Percentiles rank a stretch among this genome's conserved stretches.
Conservation (phyloP, 148 eudicot genomes). For the Chenopodium berlandieri region DNA sequence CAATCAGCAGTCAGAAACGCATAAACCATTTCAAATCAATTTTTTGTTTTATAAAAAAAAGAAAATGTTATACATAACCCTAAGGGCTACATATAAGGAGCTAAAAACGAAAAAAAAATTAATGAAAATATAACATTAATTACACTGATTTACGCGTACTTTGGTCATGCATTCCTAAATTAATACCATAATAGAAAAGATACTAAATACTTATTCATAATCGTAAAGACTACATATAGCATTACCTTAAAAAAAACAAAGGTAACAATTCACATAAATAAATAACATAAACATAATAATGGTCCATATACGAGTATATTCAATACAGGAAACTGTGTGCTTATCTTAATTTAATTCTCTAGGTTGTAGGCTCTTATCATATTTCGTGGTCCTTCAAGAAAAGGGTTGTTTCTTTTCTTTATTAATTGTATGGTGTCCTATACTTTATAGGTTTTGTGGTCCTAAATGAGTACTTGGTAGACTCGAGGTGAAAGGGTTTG, state of each 20-base stretch:
- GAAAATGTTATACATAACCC: too few relatives aligned
- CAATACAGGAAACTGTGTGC: background rate
- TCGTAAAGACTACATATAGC: too few relatives aligned
- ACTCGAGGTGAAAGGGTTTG: conserved; percentile 1
- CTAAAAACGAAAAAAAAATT: too few relatives aligned
- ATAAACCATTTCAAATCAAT: background rate
- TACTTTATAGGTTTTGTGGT: background rate
- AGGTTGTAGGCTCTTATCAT: background rate
- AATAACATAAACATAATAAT: background rate
- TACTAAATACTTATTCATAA: too few relatives aligned
- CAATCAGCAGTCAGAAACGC: background rate
- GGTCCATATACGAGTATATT: background rate
- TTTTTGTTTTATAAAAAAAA: too few relatives aligned
- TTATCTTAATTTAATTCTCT: background rate
- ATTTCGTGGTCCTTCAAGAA: conserved; percentile 3
- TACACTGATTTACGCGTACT: too few relatives aligned
- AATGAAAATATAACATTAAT: too few relatives aligned
- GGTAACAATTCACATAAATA: background rate
- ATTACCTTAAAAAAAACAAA: background rate
- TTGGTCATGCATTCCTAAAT: too few relatives aligned
- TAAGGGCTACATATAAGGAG: too few relatives aligned
- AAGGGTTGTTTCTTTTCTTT: background rate
- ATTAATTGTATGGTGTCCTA: background rate
- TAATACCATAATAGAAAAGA: too few relatives aligned
- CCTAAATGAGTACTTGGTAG: background rate